A percentile compares a stretch with the other conserved stretches of the same genome.
Evolutionary conservation across 805 yeast genomes (phyloP).

Genomic region (Brettanomyces nanus): DNA sequence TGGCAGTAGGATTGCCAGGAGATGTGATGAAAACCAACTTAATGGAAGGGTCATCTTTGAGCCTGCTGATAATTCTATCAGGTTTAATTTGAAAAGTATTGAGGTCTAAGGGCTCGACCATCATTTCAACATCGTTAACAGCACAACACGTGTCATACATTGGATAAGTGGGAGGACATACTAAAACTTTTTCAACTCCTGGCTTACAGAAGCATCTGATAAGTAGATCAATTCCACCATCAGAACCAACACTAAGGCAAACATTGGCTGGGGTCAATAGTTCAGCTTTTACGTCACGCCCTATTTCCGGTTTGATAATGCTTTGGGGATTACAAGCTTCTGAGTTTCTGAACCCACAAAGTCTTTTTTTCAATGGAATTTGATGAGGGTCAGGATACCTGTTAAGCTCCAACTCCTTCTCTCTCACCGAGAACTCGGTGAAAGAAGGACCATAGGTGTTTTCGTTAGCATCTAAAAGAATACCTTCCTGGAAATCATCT

Average conservation of each 20-base stretch:
- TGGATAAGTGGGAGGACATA: constrained; percentile 95
- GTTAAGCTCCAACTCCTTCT: constrained; percentile 52
- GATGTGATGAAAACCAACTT: constrained; percentile 81
- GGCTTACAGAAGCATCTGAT: constrained; percentile 82
- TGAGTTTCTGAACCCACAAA: constrained; percentile 63
- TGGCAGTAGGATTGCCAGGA: constrained; percentile 96
- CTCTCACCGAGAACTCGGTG: constrained; percentile 33
- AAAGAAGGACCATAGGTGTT: constrained; percentile 88
- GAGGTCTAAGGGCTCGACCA: constrained; percentile 64
- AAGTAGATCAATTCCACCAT: constrained; percentile 85
- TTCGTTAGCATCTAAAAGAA: constrained; percentile 91
- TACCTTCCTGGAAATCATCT: constrained; percentile 86
- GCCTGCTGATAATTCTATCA: constrained; percentile 39
- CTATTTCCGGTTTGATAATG: constrained; percentile 12
- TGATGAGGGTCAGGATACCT: constrained; percentile 98
- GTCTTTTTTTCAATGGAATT: constrained; percentile 56
- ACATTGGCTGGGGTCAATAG: constrained; percentile 49
- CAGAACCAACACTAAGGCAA: constrained; percentile 95
- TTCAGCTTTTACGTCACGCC: constrained; percentile 6
- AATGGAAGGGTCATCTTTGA: constrained; percentile 50
- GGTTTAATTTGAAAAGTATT: constrained; percentile 55
- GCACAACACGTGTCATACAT: constrained; percentile 91
- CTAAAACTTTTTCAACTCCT: constrained; percentile 69
- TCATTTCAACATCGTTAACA: constrained; percentile 78
- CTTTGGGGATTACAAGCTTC: constrained; percentile 20